phyloP scores from a whole-genome alignment of 2,329 filamentous ascomycete genomes.

The Penicillium rolfsii region DNA sequence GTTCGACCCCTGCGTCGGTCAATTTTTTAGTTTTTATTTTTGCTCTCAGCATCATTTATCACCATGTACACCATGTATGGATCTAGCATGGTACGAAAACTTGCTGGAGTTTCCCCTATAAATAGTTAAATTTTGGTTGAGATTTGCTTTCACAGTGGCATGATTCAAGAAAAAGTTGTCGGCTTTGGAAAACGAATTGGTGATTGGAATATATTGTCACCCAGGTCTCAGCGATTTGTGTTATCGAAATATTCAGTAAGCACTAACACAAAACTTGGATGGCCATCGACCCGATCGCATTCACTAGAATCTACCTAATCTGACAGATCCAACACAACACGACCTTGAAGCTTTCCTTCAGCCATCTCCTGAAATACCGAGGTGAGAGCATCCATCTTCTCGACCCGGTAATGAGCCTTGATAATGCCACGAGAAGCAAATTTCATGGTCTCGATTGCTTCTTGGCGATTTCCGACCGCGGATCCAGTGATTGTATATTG shows the following conservation, averaged over 20 bases:
- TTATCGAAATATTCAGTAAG: background rate
- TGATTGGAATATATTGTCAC: background rate
- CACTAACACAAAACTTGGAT: background rate
- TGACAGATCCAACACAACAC: conserved; percentile 52
- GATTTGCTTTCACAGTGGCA: background rate
- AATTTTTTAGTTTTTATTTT: conserved; percentile 18
- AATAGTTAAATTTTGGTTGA: no score
- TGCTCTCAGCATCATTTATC: no score
- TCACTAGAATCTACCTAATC: conserved; percentile 1
- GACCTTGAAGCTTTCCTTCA: conserved; percentile 48
- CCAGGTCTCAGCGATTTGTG: background rate
- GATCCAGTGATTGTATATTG: conserved; percentile 53
- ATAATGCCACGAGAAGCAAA: conserved; percentile 52
- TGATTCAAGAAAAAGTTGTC: no score
- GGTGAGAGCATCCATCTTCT: conserved; percentile 53
- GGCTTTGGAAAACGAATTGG: no score
- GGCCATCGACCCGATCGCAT: background rate
- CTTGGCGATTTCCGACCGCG: conserved; percentile 54
- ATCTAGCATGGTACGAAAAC: background rate
- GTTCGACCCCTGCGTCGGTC: conserved; percentile 50
- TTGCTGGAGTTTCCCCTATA: background rate
- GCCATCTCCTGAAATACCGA: conserved; percentile 51
- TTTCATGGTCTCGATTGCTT: conserved; percentile 53
- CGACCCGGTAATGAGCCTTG: conserved; percentile 47
- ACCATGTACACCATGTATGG: no score